Conservation (phyloP, 2,329 filamentous ascomycete species). For the Cytospora schulzeri region DNA sequence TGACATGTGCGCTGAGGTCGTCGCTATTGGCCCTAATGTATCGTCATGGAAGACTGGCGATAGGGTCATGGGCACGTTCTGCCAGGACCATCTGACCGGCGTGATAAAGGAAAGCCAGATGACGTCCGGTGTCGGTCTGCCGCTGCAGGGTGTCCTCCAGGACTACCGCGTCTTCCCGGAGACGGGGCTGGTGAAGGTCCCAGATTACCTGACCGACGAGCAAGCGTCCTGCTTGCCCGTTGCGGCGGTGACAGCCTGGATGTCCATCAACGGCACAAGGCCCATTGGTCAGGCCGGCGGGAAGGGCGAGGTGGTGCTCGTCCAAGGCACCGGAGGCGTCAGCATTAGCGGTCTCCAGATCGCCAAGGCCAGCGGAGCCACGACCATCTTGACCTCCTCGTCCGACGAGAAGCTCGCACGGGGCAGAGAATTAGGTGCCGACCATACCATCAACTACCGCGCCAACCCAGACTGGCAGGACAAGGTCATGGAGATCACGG, state of each 20-base stretch:
- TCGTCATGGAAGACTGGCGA: conserved; percentile 56
- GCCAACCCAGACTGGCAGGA: conserved; percentile 55
- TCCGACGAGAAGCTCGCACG: conserved; percentile 53
- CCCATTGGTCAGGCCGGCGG: conserved; percentile 54
- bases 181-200: conserved; percentile 56
- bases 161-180: conserved; percentile 63
- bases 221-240: conserved; percentile 64
- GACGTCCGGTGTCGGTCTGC: conserved; percentile 60
- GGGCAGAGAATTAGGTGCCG: conserved; percentile 53
- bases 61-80: conserved; percentile 69
- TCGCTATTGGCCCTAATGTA: conserved; percentile 48
- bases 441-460: conserved; percentile 56
- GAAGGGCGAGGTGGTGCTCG: conserved; percentile 47
- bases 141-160: conserved; percentile 58
- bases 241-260: conserved; percentile 66
- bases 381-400: conserved; percentile 56
- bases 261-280: conserved; percentile 63
- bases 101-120: conserved; percentile 59
- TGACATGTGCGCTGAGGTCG: conserved; percentile 68
- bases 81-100: conserved; percentile 58
- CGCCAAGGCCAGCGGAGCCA: conserved; percentile 53
- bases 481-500: conserved; percentile 49
- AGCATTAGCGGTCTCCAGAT: conserved; percentile 55
- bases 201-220: conserved; percentile 58
- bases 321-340: conserved; percentile 60